These are phyloP conservation scores for Zygotorulaspora florentina DNA, from an alignment of 805 yeast genomes.

Conservation along the genomic window DNA sequence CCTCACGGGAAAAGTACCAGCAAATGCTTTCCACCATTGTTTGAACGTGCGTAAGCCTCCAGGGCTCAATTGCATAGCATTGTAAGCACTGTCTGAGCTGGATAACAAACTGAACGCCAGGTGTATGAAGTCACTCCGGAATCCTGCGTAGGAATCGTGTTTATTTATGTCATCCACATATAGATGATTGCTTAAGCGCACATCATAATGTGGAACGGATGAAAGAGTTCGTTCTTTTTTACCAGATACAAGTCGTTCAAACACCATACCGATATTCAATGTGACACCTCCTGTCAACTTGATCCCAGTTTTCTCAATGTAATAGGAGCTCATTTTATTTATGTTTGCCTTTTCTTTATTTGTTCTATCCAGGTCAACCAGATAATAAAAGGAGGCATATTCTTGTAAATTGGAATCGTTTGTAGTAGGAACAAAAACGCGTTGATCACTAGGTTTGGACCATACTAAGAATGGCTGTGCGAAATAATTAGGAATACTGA, in stretches of 20 bases:
- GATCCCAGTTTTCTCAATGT: conserved; percentile 52
- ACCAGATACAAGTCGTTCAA: conserved; percentile 43
- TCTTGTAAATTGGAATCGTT: conserved; percentile 39
- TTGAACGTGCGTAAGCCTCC: conserved; percentile 62
- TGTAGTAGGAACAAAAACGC: conserved; percentile 46
- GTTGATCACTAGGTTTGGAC: conserved; percentile 46
- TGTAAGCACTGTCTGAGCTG: conserved; percentile 43
- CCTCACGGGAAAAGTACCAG: conserved; percentile 77
- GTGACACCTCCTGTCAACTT: conserved; percentile 57
- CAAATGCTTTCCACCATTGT: conserved; percentile 82
- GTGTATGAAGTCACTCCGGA: conserved; percentile 79
- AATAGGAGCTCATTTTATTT: conserved; percentile 22
- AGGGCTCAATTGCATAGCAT: conserved; percentile 76
- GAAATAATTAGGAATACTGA: conserved; percentile 74
- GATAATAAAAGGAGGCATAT: conserved; percentile 48
- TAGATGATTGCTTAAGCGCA: conserved; percentile 54
- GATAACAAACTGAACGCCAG: conserved; percentile 57
- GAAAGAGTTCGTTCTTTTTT: conserved; percentile 40
- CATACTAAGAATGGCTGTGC: conserved; percentile 52
- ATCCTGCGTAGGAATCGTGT: conserved; percentile 80
- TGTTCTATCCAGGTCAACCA: conserved; percentile 31
- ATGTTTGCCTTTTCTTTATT: conserved; percentile 18
- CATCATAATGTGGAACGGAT: conserved; percentile 57
- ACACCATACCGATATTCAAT: conserved; percentile 53
- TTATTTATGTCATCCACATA: conserved; percentile 41